These are phyloP conservation scores for Graphium sp. DNA, from an alignment of 2,329 filamentous ascomycete species.

Conservation along the genomic window DNA sequence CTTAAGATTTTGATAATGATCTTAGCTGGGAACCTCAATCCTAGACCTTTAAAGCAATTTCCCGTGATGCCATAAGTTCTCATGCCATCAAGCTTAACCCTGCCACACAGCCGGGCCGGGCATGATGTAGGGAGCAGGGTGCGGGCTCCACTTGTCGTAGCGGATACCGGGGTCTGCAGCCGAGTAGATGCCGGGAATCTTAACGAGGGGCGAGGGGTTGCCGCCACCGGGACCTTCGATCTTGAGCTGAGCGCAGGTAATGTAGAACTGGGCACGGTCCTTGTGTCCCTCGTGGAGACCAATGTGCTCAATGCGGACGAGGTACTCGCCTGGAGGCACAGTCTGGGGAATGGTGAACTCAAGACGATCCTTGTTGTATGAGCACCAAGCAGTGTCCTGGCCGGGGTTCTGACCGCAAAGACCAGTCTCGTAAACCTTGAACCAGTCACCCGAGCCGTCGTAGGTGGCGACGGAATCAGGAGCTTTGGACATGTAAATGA, in stretches of 20 bases:
- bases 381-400: constrained; percentile 11
- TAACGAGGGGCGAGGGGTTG: constrained; percentile 16
- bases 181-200: constrained; percentile 19
- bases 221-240: constrained; percentile 20
- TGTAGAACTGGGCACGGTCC: constrained; percentile 17
- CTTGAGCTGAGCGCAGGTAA: constrained; percentile 22
- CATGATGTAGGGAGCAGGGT: constrained; percentile 6
- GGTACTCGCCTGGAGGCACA: constrained; percentile 23
- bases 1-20: no score
- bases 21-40: no score
- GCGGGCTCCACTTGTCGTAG: constrained; percentile 6
- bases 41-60: no score
- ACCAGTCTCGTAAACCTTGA: constrained; percentile 18
- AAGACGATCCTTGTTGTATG: constrained; percentile 20
- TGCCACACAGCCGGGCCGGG: constrained; percentile 6
- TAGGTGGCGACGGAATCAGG: constrained; percentile 22
- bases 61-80: no score
- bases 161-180: constrained; percentile 5
- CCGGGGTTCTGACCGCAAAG: constrained; percentile 11
- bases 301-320: constrained; percentile 26
- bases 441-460: constrained; percentile 25
- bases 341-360: constrained; percentile 22
- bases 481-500: constrained; percentile 24
- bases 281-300: constrained; percentile 18
- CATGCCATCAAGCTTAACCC: no score